phyloP scores from a whole-genome alignment of 2,329 filamentous ascomycete genomes.

The Dactylellina leptospora region DNA sequence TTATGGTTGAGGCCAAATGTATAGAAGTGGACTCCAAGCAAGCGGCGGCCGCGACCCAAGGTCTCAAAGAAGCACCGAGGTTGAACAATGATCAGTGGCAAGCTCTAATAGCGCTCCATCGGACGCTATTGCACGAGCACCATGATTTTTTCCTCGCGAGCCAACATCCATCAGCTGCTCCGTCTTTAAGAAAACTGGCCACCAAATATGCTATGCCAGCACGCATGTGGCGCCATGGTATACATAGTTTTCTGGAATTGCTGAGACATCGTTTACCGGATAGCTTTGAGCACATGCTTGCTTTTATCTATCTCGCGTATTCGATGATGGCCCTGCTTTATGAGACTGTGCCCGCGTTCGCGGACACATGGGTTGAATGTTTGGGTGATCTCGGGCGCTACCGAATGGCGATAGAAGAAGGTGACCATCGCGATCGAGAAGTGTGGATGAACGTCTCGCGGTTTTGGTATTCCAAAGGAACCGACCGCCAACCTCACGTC shows the following conservation, averaged over 20 bases:
- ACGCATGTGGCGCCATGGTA: conserved; percentile 92
- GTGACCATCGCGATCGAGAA: conserved; percentile 77
- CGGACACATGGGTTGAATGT: conserved; percentile 93
- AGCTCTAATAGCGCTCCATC: conserved; percentile 80
- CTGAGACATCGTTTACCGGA: conserved; percentile 76
- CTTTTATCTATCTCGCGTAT: conserved; percentile 88
- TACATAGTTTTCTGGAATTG: conserved; percentile 83
- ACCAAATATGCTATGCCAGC: conserved; percentile 90
- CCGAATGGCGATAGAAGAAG: conserved; percentile 89
- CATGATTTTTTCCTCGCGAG: conserved; percentile 87
- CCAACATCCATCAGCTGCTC: conserved; percentile 81
- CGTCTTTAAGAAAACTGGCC: conserved; percentile 73
- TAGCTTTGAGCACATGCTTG: conserved; percentile 86
- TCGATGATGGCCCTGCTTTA: conserved; percentile 87
- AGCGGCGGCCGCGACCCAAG: conserved; percentile 62
- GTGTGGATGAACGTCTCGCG: conserved; percentile 81
- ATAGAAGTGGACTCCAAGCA: conserved; percentile 80
- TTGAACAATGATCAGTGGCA: conserved; percentile 80
- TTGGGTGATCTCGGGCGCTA: conserved; percentile 79
- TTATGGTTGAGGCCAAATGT: conserved; percentile 87
- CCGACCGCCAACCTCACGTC: conserved; percentile 76
- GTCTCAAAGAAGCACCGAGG: conserved; percentile 55
- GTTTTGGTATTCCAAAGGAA: conserved; percentile 85
- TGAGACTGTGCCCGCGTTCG: conserved; percentile 83
- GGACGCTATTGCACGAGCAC: conserved; percentile 81